These are phyloP conservation scores for Pseudisothecium myosuroides DNA, from an alignment of 225 moss, liverwort and hornwort genomes.

Conservation along the genomic window DNA sequence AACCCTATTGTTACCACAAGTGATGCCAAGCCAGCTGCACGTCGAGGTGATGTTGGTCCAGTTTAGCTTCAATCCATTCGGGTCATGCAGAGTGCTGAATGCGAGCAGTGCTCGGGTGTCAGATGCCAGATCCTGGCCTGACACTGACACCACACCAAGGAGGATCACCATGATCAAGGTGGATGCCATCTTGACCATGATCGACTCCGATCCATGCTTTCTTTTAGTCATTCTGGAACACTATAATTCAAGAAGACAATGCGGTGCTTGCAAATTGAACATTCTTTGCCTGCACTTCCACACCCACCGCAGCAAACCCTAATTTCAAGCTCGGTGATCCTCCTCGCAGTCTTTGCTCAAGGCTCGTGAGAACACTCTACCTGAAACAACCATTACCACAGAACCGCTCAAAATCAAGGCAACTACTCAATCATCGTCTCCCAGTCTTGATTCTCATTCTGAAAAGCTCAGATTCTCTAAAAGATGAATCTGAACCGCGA, in stretches of 20 bases:
- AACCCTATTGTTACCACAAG: constrained; percentile 16
- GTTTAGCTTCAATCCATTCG: constrained; percentile 11
- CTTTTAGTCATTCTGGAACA: neutral
- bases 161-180: neutral
- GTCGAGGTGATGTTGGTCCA: constrained; percentile 20
- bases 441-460: neutral
- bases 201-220: constrained; percentile 9
- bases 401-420: neutral
- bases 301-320: neutral
- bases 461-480: neutral
- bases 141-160: neutral
- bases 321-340: neutral
- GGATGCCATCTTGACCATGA: neutral
- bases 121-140: constrained; percentile 19
- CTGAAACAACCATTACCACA: neutral
- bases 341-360: neutral
- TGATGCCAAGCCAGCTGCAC: constrained; percentile 33
- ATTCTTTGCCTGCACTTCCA: neutral
- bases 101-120: constrained; percentile 16
- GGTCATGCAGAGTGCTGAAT: constrained; percentile 11
- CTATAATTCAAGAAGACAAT: neutral
- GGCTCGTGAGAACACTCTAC: neutral
- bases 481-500: neutral
- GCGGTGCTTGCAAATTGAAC: neutral
- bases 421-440: neutral